Conservation (phyloP, 148 eudicot genomes). For the Arctostaphylos glauca region DNA sequence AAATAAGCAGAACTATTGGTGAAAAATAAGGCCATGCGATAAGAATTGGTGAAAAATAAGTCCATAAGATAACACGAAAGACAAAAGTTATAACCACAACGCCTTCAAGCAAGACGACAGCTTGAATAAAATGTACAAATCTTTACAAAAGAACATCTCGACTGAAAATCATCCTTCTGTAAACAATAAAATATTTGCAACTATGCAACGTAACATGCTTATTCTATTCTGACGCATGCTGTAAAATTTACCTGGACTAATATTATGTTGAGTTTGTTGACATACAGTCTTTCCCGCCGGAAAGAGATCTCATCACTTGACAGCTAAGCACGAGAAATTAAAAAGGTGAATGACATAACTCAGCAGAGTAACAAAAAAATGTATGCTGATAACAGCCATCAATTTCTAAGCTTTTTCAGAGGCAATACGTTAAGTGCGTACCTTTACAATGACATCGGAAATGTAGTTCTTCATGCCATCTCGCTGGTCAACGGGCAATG, state of each 20-base stretch:
- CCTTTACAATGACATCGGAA: conserved; percentile 97
- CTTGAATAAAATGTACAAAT: not conserved
- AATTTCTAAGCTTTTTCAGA: not conserved
- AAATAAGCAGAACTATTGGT: not conserved
- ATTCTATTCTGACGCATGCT: not conserved
- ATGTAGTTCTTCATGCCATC: conserved; percentile 99
- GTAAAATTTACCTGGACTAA: conserved; percentile 75
- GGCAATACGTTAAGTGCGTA: conserved; percentile 15
- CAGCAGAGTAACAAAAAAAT: not conserved
- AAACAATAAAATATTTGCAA: not conserved
- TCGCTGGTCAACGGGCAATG: conserved; percentile 84
- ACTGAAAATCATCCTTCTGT: not conserved
- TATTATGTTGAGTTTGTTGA: conserved; percentile 84
- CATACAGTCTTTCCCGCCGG: conserved; percentile 88
- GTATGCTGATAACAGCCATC: not conserved
- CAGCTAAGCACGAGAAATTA: conserved; percentile 41
- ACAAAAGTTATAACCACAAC: not conserved
- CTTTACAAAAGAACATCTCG: not conserved
- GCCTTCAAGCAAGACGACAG: not conserved
- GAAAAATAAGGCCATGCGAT: not conserved
- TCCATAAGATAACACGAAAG: not conserved
- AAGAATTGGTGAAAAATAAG: not conserved
- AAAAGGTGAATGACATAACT: not conserved
- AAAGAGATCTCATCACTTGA: conserved; percentile 86
- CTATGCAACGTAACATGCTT: not conserved